phyloP scores from a whole-genome alignment of 495 filamentous ascomycete species.

The Venustampulla echinocandica region DNA sequence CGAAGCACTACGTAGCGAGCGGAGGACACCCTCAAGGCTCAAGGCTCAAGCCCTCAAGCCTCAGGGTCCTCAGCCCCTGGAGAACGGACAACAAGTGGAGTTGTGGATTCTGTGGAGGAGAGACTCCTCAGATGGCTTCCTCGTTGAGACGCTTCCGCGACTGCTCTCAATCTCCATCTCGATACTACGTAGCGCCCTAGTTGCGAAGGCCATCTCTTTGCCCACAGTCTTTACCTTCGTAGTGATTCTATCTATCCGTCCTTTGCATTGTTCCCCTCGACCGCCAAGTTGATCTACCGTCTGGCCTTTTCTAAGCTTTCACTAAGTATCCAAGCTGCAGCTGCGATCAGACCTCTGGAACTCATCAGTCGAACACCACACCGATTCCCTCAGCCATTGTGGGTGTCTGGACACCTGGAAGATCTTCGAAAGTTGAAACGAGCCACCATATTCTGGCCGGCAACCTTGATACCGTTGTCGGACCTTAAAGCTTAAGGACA shows the following conservation, averaged over 20 bases:
- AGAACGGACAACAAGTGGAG: too few species aligned
- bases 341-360: too few species aligned
- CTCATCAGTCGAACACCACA: too few species aligned
- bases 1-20: too few species aligned
- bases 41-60: too few species aligned
- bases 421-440: neutral
- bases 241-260: conserved; percentile 15
- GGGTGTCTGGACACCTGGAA: too few species aligned
- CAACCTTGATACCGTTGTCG: neutral
- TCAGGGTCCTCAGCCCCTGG: too few species aligned
- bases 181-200: conserved; percentile 5
- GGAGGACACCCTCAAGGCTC: too few species aligned
- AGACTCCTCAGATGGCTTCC: conserved; percentile 1
- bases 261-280: neutral
- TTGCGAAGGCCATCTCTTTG: conserved; percentile 8
- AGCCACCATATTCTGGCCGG: neutral
- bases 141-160: conserved; percentile 17
- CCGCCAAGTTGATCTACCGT: neutral
- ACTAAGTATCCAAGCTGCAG: too few species aligned
- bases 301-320: too few species aligned
- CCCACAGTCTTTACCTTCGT: conserved; percentile 17
- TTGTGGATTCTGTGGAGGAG: conserved; percentile 1
- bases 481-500: neutral
- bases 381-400: too few species aligned
- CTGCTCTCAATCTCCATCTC: conserved; percentile 7